Evolutionary conservation across 164 flowering plant genomes (phyloP), one percentile per base, ranked within the genome.

Genomic region (Liquidambar formosana): DNA sequence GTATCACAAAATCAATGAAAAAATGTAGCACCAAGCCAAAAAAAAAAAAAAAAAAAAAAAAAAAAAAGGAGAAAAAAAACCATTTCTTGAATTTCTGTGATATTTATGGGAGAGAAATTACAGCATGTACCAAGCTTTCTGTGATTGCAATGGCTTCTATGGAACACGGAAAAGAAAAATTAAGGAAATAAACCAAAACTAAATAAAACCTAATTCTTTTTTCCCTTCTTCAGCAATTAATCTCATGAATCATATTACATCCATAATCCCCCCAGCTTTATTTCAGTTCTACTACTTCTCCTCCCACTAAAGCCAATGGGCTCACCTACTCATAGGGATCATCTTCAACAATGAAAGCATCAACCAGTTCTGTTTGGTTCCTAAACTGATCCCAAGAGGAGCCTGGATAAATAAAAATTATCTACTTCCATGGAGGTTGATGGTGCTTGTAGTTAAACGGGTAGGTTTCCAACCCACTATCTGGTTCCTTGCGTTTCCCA

Each of bases 401-500:
- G 38, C 62, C 57, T 43, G 51, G 70, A 58, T 48, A 12, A 65
- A 71, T 23, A 45, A 61, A 23, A 69, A 54, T 33, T 47, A 61
- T 58, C 72, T 73, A 80, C 73, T 75, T 78, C 91, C 92, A 87
- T 47, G 91, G 89, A 3, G 87, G 81, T 51, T 84, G 86, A 60
- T 75, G 82, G 53, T 78, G 87, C 70, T 80, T 86, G 81, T 74
- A 73, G 60, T 67, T 72, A 22, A 69, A 63, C 10, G 83, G 75
- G 74, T 66, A 85, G 4, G 72, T 27, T 27, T 88, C 96, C 90
- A 89, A 87, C 25, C 91, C 94, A 52, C 82, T 63, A 13, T 93
- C 97, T 2, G 94, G 90, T 74, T 92, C 97, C 79, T 85, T 89
- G 61, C 97, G 79, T 69, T 89, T 94, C 22, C 66, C 81, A 69